Base-by-base conservation (phyloP, 108 stramenopile genomes). In the Cylindrotheca closterium region DNA sequence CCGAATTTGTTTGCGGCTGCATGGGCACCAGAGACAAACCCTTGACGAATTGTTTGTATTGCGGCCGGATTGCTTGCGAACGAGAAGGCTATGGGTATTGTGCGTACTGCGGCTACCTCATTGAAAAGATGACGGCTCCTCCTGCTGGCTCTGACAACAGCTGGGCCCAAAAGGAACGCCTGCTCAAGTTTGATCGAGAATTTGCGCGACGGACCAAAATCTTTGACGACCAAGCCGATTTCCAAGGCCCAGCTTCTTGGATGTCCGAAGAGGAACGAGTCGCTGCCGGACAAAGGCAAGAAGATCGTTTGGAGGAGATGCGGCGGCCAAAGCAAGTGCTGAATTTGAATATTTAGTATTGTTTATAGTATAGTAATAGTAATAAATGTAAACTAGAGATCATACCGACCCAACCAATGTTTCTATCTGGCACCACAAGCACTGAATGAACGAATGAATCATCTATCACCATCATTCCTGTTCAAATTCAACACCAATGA, bases 191-290 rank as follows among this genome's bases (percentile, higher is more conserved):
- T 47, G 79, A 88, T 58, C 27, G 83, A 58, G 78, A 81, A n/a
- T 57, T 57, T 58, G 75, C 74, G 2, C 24, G 31, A 4, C 60
- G 81, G 19, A 83, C 86, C 2, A 27, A 60, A 10, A 62, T 88
- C 15, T 65, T 79, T 32, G 86, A 88, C 50, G 83, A 84, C 56
- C 82, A 84, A 62, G 79, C 75, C 1, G 86, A 87, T 67, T 81
- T 70, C 45, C 79, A 70, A 50, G 42, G 47, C 1, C 63, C 58
- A 22, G 61, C 68, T 3, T 60, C 65, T 18, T 84, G 82, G 82
- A 29, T 80, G 59, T 63, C 75, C 23, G 66, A 77, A 58, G 67
- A 80, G 3, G 76, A 79, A 37, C 54, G 59, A 45, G 22, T 63
- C 7, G 64, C 78, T 17, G 75, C 78, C 8, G 63, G 65, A 34